Evolutionary conservation across 2,329 filamentous ascomycete species (phyloP).

Genomic region (Amylocarpus encephaloides): DNA sequence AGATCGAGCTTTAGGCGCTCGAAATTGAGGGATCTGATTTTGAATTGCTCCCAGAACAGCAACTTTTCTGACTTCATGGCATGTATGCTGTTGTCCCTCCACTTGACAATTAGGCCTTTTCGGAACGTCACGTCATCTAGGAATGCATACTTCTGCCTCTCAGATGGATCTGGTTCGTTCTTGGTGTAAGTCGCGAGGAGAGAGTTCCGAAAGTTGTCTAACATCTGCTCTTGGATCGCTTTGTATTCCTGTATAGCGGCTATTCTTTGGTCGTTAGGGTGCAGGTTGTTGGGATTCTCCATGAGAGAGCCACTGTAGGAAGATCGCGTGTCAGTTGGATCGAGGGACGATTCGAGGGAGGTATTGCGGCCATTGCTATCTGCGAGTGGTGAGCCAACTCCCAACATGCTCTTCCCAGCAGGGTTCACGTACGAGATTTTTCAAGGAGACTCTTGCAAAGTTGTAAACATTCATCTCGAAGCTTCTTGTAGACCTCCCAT

Average conservation of each 20-base stretch:
- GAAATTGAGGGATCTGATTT: conserved; percentile 43
- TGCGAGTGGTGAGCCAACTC: conserved; percentile 1
- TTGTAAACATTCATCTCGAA: conserved; percentile 36
- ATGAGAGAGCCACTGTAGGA: conserved; percentile 20
- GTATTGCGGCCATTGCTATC: conserved; percentile 18
- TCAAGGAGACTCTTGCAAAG: conserved; percentile 38
- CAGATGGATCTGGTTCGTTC: conserved; percentile 40
- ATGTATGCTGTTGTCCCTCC: conserved; percentile 36
- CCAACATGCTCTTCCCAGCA: background rate
- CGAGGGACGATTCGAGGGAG: conserved; percentile 21
- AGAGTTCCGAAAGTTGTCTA: conserved; percentile 37
- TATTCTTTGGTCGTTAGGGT: conserved; percentile 31
- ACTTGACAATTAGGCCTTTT: conserved; percentile 38
- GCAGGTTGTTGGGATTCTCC: conserved; percentile 25
- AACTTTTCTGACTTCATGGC: conserved; percentile 36
- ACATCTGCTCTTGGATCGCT: conserved; percentile 36
- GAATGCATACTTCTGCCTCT: conserved; percentile 38
- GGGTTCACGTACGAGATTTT: conserved; percentile 33
- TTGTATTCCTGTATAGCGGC: conserved; percentile 41
- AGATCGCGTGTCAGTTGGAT: conserved; percentile 21
- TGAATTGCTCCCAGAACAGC: conserved; percentile 40
- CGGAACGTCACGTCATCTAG: conserved; percentile 39
- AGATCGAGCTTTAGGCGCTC: conserved; percentile 40
- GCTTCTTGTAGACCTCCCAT: conserved; percentile 40
- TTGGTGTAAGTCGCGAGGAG: conserved; percentile 41